These are phyloP conservation scores for Colletotrichum abscissum DNA, from an alignment of 2,329 filamentous ascomycete genomes.

Conservation along the genomic window DNA sequence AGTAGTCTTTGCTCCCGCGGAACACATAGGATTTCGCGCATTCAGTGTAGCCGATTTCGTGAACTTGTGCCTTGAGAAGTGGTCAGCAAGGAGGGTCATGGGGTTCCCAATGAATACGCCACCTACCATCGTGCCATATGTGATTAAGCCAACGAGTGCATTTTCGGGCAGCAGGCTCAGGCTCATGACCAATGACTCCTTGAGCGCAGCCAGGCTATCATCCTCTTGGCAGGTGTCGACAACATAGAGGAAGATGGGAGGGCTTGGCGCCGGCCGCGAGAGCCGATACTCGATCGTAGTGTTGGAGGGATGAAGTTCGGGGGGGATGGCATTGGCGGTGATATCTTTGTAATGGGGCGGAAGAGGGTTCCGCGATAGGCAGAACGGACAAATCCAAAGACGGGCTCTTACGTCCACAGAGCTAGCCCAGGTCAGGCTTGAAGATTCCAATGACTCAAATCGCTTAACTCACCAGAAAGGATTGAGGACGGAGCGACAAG, in stretches of 20 bases:
- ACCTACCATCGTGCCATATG: conserved; percentile 90
- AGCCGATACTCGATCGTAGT: conserved; percentile 92
- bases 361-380: conserved; percentile 83
- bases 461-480: conserved; percentile 82
- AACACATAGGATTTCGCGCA: conserved; percentile 99
- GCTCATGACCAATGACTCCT: conserved; percentile 89
- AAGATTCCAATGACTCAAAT: not conserved
- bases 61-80: conserved; percentile 80
- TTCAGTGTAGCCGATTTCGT: conserved; percentile 97
- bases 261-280: conserved; percentile 83
- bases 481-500: conserved; percentile 95
- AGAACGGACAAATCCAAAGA: conserved; percentile 92
- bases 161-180: conserved; percentile 84
- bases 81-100: not conserved
- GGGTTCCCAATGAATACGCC: not conserved
- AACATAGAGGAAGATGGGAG: conserved; percentile 88
- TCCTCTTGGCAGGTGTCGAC: conserved; percentile 92
- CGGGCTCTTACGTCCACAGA: conserved; percentile 86
- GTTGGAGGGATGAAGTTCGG: conserved; percentile 83
- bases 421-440: conserved; percentile 52
- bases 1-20: conserved; percentile 96
- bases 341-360: conserved; percentile 93
- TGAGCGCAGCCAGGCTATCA: conserved; percentile 83
- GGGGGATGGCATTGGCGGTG: conserved; percentile 82
- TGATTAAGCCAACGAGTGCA: conserved; percentile 84